phyloP scores from a whole-genome alignment of 225 moss, liverwort and hornwort species.

The Bryoerythrophyllum caledonicum region DNA sequence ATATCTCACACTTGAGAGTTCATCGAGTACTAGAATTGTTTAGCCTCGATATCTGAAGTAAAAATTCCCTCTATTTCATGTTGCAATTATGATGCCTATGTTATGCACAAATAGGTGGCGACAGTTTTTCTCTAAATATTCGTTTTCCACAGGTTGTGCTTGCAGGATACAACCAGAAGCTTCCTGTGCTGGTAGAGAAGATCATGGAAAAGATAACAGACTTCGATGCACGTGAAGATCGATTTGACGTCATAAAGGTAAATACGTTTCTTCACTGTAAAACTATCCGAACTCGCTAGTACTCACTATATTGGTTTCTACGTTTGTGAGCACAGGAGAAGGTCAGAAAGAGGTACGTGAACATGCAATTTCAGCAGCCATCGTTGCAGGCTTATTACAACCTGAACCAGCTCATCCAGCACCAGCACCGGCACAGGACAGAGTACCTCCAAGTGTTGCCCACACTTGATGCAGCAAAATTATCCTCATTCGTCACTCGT shows the following conservation, averaged over 20 bases:
- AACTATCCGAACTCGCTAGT: background rate
- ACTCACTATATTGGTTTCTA: background rate
- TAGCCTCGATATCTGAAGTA: background rate
- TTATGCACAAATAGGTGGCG: conserved; percentile 1
- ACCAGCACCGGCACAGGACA: conserved; percentile 60
- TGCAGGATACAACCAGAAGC: conserved; percentile 65
- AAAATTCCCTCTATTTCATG: background rate
- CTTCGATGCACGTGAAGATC: conserved; percentile 64
- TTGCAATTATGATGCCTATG: background rate
- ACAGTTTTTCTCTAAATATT: background rate
- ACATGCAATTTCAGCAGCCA: conserved; percentile 76
- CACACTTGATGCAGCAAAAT: conserved; percentile 36
- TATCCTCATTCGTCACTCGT: conserved; percentile 49
- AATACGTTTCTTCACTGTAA: background rate
- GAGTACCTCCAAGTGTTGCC: conserved; percentile 71
- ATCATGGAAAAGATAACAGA: conserved; percentile 64
- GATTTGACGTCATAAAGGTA: conserved; percentile 68
- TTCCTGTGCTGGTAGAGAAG: conserved; percentile 60
- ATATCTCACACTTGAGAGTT: background rate
- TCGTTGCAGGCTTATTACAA: conserved; percentile 69
- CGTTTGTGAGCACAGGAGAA: conserved; percentile 49
- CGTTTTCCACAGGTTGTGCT: conserved; percentile 53
- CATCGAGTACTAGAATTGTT: background rate
- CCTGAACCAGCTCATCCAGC: conserved; percentile 59
- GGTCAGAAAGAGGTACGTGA: conserved; percentile 54